These are phyloP conservation scores for Rutidosis leptorrhynchoides DNA, from an alignment of 129 eudicot genomes.

Conservation along the genomic window DNA sequence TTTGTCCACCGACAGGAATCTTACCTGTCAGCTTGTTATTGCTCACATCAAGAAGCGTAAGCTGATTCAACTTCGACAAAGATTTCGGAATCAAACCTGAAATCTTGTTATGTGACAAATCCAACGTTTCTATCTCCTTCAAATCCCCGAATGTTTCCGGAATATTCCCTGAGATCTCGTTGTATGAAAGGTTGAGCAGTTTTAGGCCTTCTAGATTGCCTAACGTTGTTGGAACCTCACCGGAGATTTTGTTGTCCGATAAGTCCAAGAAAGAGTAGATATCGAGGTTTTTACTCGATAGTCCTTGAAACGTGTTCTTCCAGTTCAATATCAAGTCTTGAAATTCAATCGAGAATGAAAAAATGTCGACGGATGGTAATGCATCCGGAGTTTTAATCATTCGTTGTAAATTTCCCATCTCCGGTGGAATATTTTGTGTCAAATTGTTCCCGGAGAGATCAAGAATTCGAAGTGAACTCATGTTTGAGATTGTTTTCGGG, in stretches of 20 bases:
- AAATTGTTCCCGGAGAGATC: constrained; percentile 52
- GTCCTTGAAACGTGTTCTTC: constrained; percentile 53
- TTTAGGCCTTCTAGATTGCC: constrained; percentile 51
- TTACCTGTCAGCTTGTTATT: constrained; percentile 43
- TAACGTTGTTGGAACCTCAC: constrained; percentile 41
- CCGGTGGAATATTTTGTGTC: constrained; percentile 36
- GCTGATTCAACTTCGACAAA: constrained; percentile 35
- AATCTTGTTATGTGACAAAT: constrained; percentile 43
- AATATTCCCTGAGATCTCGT: constrained; percentile 39
- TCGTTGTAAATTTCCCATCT: constrained; percentile 36
- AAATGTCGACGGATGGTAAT: constrained; percentile 24
- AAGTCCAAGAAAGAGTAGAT: constrained; percentile 59
- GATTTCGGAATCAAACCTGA: constrained; percentile 48
- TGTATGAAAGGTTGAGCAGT: constrained; percentile 48
- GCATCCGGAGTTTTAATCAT: constrained; percentile 41
- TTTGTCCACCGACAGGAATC: constrained; percentile 51
- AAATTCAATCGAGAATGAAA: constrained; percentile 25
- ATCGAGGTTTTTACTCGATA: constrained; percentile 37
- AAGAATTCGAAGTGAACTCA: constrained; percentile 45
- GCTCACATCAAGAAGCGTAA: constrained; percentile 47
- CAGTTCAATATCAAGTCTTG: constrained; percentile 32
- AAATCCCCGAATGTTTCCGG: constrained; percentile 44
- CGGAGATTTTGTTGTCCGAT: constrained; percentile 43
- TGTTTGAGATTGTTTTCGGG: constrained; percentile 36
- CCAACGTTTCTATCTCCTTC: constrained; percentile 49